Percentiles rank a stretch among this genome's conserved stretches.
These are phyloP conservation scores for Xylariaceae sp. DNA, from an alignment of 2,329 filamentous ascomycete species.

Conservation along the genomic window DNA sequence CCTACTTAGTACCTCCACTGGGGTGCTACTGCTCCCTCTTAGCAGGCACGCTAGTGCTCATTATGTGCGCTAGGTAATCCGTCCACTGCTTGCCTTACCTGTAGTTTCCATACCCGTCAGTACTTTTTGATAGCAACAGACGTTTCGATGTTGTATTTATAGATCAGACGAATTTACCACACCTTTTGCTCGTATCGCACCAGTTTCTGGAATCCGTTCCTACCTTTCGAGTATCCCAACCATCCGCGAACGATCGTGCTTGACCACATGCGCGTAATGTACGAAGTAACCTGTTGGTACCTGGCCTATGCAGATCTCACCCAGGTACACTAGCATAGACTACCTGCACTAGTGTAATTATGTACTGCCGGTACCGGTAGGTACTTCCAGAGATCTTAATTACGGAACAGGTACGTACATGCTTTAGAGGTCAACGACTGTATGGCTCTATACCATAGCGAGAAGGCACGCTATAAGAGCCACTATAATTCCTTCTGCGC, in stretches of 20 bases:
- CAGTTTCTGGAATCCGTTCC: too few relatives aligned
- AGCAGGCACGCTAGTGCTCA: not conserved
- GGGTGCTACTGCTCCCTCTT: not conserved
- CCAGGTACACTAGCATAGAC: not conserved
- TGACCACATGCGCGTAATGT: not conserved
- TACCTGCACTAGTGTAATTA: not conserved
- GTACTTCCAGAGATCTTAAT: not conserved
- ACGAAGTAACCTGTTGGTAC: not conserved
- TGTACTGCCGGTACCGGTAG: not conserved
- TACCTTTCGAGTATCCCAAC: too few relatives aligned
- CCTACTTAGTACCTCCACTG: not conserved
- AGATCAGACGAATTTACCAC: not conserved
- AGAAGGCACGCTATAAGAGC: too few relatives aligned
- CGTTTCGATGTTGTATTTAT: not conserved
- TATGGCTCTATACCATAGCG: too few relatives aligned
- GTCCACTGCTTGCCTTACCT: not conserved
- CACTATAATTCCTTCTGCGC: too few relatives aligned
- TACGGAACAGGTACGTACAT: not conserved
- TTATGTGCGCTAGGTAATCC: not conserved
- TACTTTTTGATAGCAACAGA: not conserved
- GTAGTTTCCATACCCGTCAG: not conserved
- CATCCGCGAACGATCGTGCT: not conserved
- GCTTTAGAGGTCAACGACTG: too few relatives aligned
- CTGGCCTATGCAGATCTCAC: not conserved
- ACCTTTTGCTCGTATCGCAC: too few relatives aligned